Base-by-base conservation (phyloP, 1,139 yeast species). In the Hemisphaericaspora xylanilytica region DNA sequence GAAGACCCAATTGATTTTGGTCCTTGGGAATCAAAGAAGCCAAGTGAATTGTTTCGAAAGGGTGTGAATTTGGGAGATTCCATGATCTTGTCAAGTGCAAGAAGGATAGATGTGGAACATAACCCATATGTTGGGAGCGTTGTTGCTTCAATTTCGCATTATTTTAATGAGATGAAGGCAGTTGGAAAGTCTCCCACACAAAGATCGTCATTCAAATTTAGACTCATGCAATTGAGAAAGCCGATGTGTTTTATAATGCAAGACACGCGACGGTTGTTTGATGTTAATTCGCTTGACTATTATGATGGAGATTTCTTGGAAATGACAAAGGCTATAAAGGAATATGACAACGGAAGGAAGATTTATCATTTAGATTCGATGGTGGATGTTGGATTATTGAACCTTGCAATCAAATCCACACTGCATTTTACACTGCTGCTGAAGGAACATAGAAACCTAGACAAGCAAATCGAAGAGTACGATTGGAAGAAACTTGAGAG, bases 1-100 rank as follows among this genome's bases (percentile, higher is more conserved):
- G 33, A 31, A 14, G 5, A 21, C 17, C 35, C 35, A 4, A 13
- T 32, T 24, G 28, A 32, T 18, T 32, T 32, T 20, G 35, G 35
- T 24, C 12, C 13, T 4, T 24, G 18, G 28, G 35, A 32, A 13
- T 24, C 26, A 4, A 32, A n/a, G 15, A 21, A 11, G 4, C 18
- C 35, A 9, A 4, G 16, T 13, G 16, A 16, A 10, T 21, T 32
- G 12, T 32, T 32, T 11, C 6, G n/a, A 25, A 15, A 25, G 5
- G 28, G 15, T 12, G 28, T 25, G 4, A 12, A 25, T 5, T 12
- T 25, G n/a, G 28, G 28, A 12, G 5, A 5, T 3, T 9, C 15
- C 5, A n/a, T 25, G 14, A 12, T 25, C 5, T 25, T 12, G 6
- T 12, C 28, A n/a, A 25, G 13, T 5, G 4, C 28, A 12, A 14